These are phyloP conservation scores for Botrytis elliptica DNA, from an alignment of 2,329 filamentous ascomycete species.

Conservation along the genomic window DNA sequence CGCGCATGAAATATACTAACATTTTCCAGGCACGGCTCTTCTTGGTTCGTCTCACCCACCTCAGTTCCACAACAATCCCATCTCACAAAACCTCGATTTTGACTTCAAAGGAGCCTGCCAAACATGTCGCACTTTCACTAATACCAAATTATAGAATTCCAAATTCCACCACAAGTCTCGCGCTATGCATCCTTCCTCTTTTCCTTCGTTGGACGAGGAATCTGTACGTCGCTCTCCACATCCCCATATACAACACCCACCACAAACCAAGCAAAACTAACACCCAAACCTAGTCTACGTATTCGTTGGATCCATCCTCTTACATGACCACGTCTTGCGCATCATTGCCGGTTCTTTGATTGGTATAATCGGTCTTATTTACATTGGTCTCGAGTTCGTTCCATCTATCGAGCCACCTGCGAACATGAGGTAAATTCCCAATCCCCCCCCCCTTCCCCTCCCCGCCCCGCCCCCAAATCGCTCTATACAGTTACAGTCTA, in stretches of 20 bases:
- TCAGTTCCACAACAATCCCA: slow-evolving; percentile 12
- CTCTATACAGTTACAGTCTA: too few species aligned
- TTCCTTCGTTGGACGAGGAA: slow-evolving; percentile 91
- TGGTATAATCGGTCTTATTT: slow-evolving; percentile 74
- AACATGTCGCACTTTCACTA: background rate
- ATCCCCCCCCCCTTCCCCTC: too few species aligned
- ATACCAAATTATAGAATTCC: slow-evolving; percentile 63
- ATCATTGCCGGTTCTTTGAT: slow-evolving; percentile 77
- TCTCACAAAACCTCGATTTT: background rate
- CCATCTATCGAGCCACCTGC: slow-evolving; percentile 67
- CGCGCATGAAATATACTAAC: slow-evolving; percentile 27
- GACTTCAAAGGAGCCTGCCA: background rate
- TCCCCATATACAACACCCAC: background rate
- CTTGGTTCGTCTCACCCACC: slow-evolving; percentile 48
- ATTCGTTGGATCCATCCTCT: slow-evolving; percentile 84
- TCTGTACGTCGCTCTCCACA: slow-evolving; percentile 64
- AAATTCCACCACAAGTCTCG: slow-evolving; percentile 88
- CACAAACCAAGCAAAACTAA: slow-evolving; percentile 26
- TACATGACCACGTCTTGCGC: slow-evolving; percentile 65
- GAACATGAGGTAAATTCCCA: slow-evolving; percentile 48
- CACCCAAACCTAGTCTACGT: slow-evolving; percentile 71
- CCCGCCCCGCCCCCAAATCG: background rate
- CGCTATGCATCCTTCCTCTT: slow-evolving; percentile 98
- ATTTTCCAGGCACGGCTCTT: slow-evolving; percentile 60
- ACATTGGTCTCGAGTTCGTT: slow-evolving; percentile 73